Evolutionary conservation across 345 rosid species (phyloP), one percentile per base, ranked within the genome.

Genomic region (Pistacia vera): DNA sequence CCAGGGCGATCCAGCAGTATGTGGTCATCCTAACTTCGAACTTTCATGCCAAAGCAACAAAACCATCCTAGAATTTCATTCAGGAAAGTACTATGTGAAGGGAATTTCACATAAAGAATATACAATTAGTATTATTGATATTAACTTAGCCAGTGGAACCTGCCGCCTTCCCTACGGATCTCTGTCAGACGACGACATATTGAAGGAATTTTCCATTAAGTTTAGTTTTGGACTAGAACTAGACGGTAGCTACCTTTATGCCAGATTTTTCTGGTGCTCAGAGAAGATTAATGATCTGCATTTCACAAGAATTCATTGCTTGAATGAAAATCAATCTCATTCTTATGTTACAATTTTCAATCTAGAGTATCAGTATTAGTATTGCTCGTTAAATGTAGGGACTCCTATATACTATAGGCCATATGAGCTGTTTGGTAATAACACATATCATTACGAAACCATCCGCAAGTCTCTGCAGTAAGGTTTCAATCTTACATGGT

Each of bases 401-500:
- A 22, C 22, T 22, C 22, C 22, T 22, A 22, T 22, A 22, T 22
- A 22, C 22, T 22, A 22, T 22, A 22, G 22, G 22, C 22, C 22
- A 22, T 22, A 22, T 22, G 22, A 22, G 22, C 22, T 22, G 22
- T 22, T 22, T 22, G 22, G 22, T 22, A 22, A 22, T 22, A 22
- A 22, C 22, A 22, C 22, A 22, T 22, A 22, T 22, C 22, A 22
- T 22, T 22, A 81, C 41, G 79, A 75, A 8, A 70, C 73, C 8
- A 76, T 82, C 49, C 17, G 56, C 73, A 30, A 22, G 73, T 36
- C 80, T 75, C 68, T 81, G 80, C 78, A 73, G 35, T 46, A 38
- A 25, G 85, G 89, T 72, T 86, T 86, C 73, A 85, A 86, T 38
- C 82, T 86, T 46, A 68, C 59, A 17, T 86, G 89, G 87, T 78